Conservation (phyloP, 1,139 yeast genomes). For the Keqinozyma sinolaborantium region DNA sequence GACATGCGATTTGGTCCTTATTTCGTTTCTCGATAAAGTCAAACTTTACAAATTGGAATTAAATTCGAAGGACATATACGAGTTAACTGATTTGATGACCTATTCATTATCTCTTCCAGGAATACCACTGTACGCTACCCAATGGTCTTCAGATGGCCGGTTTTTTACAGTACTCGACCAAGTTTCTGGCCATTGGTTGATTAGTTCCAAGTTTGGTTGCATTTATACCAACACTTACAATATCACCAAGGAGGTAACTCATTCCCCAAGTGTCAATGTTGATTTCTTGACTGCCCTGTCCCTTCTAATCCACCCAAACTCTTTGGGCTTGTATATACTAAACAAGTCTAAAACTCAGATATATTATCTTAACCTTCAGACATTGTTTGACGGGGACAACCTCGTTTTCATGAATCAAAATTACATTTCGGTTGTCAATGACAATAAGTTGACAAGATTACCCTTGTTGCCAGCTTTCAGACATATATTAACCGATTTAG, state of each 20-base stretch:
- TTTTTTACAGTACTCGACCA: conserved; percentile 23
- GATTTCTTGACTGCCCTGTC: conserved; percentile 21
- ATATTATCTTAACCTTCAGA: conserved; percentile 19
- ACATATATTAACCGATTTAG: conserved; percentile 19
- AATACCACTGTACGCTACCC: conserved; percentile 3
- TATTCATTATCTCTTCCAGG: not conserved
- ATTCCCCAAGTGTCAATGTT: conserved; percentile 11
- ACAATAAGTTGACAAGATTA: conserved; percentile 17
- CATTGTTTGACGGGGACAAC: conserved; percentile 11
- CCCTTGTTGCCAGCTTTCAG: conserved; percentile 33
- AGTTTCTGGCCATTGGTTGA: conserved; percentile 26
- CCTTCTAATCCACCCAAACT: conserved; percentile 24
- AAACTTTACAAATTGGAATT: conserved; percentile 1
- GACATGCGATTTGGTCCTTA: conserved; percentile 17
- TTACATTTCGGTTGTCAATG: conserved; percentile 23
- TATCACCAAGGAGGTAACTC: conserved; percentile 21
- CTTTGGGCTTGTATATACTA: conserved; percentile 21
- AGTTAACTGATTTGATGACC: conserved; percentile 1
- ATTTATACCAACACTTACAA: conserved; percentile 25
- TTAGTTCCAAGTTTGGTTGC: conserved; percentile 36
- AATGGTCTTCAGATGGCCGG: conserved; percentile 39
- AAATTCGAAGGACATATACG: conserved; percentile 3
- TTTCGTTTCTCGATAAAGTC: conserved; percentile 5
- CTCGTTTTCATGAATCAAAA: conserved; percentile 22
- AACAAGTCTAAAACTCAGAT: conserved; percentile 16